These are phyloP conservation scores for Debaryomyces prosopidis DNA, from an alignment of 805 yeast genomes.

Conservation along the genomic window DNA sequence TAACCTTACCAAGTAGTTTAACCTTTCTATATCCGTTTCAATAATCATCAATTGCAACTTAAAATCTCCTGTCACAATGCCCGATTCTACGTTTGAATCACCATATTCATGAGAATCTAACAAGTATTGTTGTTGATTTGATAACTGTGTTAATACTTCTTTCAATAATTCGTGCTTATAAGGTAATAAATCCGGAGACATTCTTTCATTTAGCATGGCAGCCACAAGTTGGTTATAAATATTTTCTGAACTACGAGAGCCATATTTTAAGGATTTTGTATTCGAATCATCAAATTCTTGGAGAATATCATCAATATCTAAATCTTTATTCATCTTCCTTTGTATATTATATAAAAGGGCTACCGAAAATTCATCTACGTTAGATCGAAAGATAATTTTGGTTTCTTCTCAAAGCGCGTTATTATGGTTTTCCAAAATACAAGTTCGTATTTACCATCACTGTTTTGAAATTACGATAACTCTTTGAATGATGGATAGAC, in stretches of 20 bases:
- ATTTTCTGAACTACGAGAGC: constrained; percentile 6
- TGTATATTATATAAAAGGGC: no score
- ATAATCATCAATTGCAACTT: constrained; percentile 80
- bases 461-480: no score
- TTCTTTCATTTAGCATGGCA: constrained; percentile 82
- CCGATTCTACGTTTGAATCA: constrained; percentile 46
- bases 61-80: constrained; percentile 47
- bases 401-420: no score
- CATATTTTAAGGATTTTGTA: not conserved
- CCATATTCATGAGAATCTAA: constrained; percentile 76
- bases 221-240: constrained; percentile 50
- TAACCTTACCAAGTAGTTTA: constrained; percentile 76
- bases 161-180: constrained; percentile 64
- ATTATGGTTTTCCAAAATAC: no score
- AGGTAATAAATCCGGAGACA: constrained; percentile 82
- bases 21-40: constrained; percentile 88
- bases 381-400: no score
- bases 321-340: constrained; percentile 5
- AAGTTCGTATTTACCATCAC: no score
- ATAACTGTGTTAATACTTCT: constrained; percentile 57
- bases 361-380: no score
- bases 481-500: constrained; percentile 30
- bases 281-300: constrained; percentile 54
- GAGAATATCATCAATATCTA: constrained; percentile 68
- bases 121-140: constrained; percentile 71